Evolutionary conservation across 352 stramenopile genomes (phyloP).

Genomic region (Phytophthora pluvialis): DNA sequence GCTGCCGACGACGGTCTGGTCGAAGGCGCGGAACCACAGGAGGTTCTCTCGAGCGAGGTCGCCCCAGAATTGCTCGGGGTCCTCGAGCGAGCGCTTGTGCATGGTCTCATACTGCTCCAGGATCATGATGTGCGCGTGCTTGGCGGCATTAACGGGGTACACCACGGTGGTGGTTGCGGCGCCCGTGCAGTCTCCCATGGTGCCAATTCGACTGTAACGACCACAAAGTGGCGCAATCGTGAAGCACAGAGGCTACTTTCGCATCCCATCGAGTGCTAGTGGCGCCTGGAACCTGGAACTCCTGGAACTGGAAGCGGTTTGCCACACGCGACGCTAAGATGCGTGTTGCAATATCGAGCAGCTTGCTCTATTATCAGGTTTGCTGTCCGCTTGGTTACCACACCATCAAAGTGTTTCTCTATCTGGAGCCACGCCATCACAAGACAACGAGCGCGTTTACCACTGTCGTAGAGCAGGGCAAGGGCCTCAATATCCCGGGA

Average conservation of each 20-base stretch:
- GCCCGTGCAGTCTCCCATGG: conserved; percentile 15
- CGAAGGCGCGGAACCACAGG: conserved; percentile 21
- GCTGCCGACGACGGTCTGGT: conserved; percentile 11
- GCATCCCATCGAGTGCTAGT: too few species aligned
- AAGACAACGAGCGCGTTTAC: too few species aligned
- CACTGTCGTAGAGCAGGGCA: too few species aligned
- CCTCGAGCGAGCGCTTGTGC: conserved; percentile 19
- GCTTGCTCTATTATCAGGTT: too few species aligned
- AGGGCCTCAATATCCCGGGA: too few species aligned
- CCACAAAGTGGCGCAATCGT: conserved; percentile 1
- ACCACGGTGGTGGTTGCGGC: neutral
- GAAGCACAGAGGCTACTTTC: conserved; percentile 2
- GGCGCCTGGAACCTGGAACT: too few species aligned
- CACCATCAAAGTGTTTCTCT: too few species aligned
- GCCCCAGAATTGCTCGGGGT: conserved; percentile 17
- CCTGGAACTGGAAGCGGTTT: too few species aligned
- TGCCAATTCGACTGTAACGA: conserved; percentile 21
- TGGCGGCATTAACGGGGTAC: conserved; percentile 12
- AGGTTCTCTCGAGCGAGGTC: conserved; percentile 16
- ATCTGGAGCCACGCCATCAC: too few species aligned
- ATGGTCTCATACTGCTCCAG: conserved; percentile 20
- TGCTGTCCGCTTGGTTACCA: too few species aligned
- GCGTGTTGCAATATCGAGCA: too few species aligned
- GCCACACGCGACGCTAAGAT: too few species aligned
- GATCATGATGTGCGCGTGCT: conserved; percentile 10